phyloP scores from a whole-genome alignment of 1,284 basidiomycete genomes.

The Puccinia horiana region DNA sequence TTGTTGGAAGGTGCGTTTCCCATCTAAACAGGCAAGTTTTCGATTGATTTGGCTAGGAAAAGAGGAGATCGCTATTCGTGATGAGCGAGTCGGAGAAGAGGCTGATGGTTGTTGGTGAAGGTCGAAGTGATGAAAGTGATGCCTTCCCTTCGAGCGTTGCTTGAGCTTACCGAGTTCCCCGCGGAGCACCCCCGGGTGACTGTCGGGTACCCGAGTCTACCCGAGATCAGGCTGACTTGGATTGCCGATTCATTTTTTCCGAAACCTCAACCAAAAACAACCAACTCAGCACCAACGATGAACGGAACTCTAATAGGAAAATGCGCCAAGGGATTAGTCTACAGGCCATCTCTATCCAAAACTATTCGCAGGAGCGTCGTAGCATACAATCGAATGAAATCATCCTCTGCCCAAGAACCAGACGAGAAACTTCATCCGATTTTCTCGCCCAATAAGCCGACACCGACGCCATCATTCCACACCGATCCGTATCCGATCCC shows the following conservation, averaged over 20 bases:
- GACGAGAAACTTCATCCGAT: conserved; percentile 41
- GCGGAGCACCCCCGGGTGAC: too few relatives aligned
- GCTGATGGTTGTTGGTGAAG: too few relatives aligned
- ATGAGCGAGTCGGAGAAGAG: too few relatives aligned
- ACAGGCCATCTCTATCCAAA: background rate
- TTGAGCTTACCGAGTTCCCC: too few relatives aligned
- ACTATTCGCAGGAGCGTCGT: background rate
- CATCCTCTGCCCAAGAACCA: background rate
- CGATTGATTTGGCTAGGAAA: background rate
- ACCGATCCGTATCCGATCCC: conserved; percentile 41
- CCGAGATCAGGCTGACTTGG: too few relatives aligned
- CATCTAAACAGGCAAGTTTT: conserved; percentile 42
- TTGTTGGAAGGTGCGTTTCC: conserved; percentile 52
- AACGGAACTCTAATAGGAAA: background rate
- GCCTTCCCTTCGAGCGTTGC: too few relatives aligned
- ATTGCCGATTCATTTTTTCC: too few relatives aligned
- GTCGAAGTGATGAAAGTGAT: too few relatives aligned
- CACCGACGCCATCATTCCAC: conserved; percentile 22
- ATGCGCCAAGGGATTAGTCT: background rate
- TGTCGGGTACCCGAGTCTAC: too few relatives aligned
- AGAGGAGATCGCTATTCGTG: too few relatives aligned
- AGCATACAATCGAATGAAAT: background rate
- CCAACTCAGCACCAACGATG: background rate
- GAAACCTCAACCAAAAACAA: background rate
- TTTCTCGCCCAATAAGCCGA: background rate